Base-by-base conservation (phyloP, 306 rosid genomes). In the Quercus alba region DNA sequence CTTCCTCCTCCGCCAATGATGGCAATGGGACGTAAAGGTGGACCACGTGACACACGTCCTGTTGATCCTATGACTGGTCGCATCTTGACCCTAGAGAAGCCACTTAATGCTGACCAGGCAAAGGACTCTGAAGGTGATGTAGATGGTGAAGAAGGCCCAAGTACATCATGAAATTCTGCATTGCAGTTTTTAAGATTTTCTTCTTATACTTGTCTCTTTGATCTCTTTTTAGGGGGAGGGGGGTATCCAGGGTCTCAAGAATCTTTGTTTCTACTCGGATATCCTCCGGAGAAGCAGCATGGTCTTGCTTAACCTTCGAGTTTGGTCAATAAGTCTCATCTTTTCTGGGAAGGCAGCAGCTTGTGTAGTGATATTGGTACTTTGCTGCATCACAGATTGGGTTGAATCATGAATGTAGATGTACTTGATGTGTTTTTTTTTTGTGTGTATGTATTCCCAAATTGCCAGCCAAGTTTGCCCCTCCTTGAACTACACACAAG, bases 1-100 rank as follows among this genome's bases (percentile, higher is more conserved):
- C 81, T 95, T 35, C 97, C 97, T 2, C 99, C 99, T 3, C 97
- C 98, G 1, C 97, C 97, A 10, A 93, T 89, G 94, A 84, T 90
- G 86, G 97, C 92, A 41, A 90, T 93, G 96, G 97, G 81, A 5
- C 89, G 84, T n/a, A 95, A 91, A 85, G 99, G 94, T 23, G 97
- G 97, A 59, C 88, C 85, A 12, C 87, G 97, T 12, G 93, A 91
- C 71, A 87, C 83, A 1, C 91, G 91, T 25, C 91, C 88, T 5
- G 87, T 91, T 0, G 93, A 93, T 86, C 90, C 97, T 31, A 73
- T 95, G 38, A 91, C 89, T 5, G 94, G 98, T 6, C 82, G 88
- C 2, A 52, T 91, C 31, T 2, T 80, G 77, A 77, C 64, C 74
- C 87, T 86, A 35, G 87, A 82, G 77, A 85, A 81, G 81, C 80